Evolutionary conservation across 805 yeast genomes (phyloP), one percentile per base, ranked within the genome.

Genomic region (Isabelozyma gotoi): DNA sequence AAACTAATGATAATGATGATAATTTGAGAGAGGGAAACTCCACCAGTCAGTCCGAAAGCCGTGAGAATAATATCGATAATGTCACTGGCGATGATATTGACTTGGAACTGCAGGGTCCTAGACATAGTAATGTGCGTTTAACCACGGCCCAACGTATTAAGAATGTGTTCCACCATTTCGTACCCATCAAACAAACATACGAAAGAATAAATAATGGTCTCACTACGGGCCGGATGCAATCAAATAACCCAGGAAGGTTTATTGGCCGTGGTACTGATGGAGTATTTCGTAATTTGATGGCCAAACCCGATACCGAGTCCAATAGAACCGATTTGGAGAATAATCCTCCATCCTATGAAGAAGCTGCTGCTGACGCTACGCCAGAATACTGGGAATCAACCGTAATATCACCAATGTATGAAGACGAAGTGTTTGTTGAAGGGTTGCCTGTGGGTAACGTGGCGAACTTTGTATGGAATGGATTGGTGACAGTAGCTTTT

Each of bases 301-400:
- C 98, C 2, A 92, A 91, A 57, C 97, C 97, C 4, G 92, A 84
- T 38, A 59, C 76, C 0, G 71, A 68, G 40, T 39, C 63, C 14
- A 48, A 45, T 10, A 49, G 64, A 17, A 55, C 56, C 7, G 57
- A 62, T 14, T 59, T 60, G 33, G 91, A 85, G 46, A 71, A 71
- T 24, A 84, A 88, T 33, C 77, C 81, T 16, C 98, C 98, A 3
- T 75, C 96, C 0, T 94, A 94, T 65, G 97, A 88, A 44, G 98
- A 91, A 59, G 98, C 96, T 0, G 88, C 96, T 0, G 85, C 89
- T 3, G 99, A 94, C 60, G 80, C 94, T 12, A 82, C 95, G 0
- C 99, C 99, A 0, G 96, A 96, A 33, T 94, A 94, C 65, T 94
- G 97, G 96, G 99, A 94, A 63, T 81, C 91, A 6, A 80, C 94